Evolutionary conservation across 1,139 yeast species (phyloP), one percentile per base, ranked within the genome.

Genomic region (Scheffersomyces illinoinensis): DNA sequence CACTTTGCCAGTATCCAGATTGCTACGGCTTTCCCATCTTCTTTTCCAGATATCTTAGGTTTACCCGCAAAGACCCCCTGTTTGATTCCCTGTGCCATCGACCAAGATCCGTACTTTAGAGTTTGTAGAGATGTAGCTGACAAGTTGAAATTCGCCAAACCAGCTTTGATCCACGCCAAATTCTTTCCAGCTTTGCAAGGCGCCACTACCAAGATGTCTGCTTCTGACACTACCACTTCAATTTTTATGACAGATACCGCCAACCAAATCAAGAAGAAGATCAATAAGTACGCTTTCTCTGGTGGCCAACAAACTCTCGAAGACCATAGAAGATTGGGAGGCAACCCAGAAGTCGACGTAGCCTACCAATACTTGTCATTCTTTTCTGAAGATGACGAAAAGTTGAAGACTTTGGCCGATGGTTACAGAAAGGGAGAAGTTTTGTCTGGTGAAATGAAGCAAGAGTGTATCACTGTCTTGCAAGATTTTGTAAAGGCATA

Each of bases 111-210:
- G 49, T 96, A 96, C 76, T 96, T 96, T 81, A 85, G 99, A 75
- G 97, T 96, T 43, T 91, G 97, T 76, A 85, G 99, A 76, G 99
- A 96, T 73, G 99, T 96, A 63, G 98, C 99, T 26, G 93, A 89
- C 71, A 95, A 93, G 75, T 85, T 96, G 71, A 91, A 90, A 76
- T 96, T 85, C 73, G 81, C 93, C 64, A 96, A 96, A 76, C 99
- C 98, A 21, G 87, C 98, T 5, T 84, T 95, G 74, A 83, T 96
- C 66, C 98, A 95, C 75, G 89, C 99, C 60, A 90, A 91, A 76
- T 96, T 96, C 76, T 95, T 96, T 90, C 99, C 99, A 52, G 98
- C 99, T 55, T 83, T 96, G 68, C 98, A 95, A 81, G 99, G 99
- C 55, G 90, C 98, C 4, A 85, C 93, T 26, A 91, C 98, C 54